These are phyloP conservation scores for Immersiporthe knoxdaviesiana DNA, from an alignment of 2,329 filamentous ascomycete genomes.

Conservation along the genomic window DNA sequence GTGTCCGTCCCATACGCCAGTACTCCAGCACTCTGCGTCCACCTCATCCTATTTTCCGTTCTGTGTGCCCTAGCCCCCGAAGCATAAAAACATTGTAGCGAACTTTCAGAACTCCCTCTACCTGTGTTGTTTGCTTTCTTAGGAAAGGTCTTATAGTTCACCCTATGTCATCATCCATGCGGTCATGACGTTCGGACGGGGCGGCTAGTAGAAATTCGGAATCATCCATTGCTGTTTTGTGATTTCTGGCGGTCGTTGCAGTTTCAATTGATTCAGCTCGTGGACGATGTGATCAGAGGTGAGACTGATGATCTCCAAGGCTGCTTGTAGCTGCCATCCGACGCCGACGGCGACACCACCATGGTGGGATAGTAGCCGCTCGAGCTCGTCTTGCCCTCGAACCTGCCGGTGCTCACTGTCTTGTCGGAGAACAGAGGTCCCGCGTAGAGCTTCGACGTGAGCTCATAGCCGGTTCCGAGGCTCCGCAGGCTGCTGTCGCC, in stretches of 20 bases:
- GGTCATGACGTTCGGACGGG: neutral
- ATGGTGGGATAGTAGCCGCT: conserved; percentile 58
- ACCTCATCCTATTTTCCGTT: conserved; percentile 15
- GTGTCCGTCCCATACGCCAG: conserved; percentile 28
- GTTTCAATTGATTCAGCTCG: conserved; percentile 33
- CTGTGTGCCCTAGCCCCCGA: neutral
- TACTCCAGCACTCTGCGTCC: conserved; percentile 24
- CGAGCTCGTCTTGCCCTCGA: conserved; percentile 57
- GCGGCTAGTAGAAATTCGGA: neutral
- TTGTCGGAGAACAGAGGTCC: conserved; percentile 45
- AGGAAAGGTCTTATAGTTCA: neutral
- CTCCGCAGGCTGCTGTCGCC: conserved; percentile 40
- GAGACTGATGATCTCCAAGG: conserved; percentile 32
- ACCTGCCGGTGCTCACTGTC: conserved; percentile 48
- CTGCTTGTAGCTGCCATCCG: conserved; percentile 14
- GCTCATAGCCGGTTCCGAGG: conserved; percentile 37
- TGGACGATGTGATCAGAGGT: conserved; percentile 31
- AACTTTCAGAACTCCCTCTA: neutral
- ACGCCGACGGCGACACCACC: conserved; percentile 43
- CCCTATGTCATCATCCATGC: neutral
- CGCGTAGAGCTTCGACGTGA: conserved; percentile 48
- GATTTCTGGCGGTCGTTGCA: conserved; percentile 34
- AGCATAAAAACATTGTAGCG: neutral
- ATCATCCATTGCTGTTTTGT: neutral
- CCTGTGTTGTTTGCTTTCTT: neutral